Conservation (phyloP, 768 basidiomycete species). For the Suillus cothurnatus region DNA sequence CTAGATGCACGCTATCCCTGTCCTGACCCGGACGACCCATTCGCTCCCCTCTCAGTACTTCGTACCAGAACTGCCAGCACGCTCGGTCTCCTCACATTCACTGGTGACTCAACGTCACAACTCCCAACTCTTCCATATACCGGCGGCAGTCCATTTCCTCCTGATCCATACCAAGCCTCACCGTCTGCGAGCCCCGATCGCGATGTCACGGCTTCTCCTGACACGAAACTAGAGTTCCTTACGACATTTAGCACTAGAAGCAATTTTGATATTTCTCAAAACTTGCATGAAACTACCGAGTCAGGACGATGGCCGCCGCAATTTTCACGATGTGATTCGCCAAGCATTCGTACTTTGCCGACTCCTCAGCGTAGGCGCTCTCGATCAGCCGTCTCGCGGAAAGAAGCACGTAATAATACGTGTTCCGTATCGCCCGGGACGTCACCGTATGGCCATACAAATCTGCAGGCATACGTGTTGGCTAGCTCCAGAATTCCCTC, state of each 20-base stretch:
- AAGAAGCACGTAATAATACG: constrained; percentile 27
- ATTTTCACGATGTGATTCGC: constrained; percentile 11
- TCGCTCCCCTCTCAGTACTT: constrained; percentile 67
- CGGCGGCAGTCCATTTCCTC: constrained; percentile 32
- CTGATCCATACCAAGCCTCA: constrained; percentile 32
- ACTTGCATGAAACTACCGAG: constrained; percentile 13
- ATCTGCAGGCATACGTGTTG: constrained; percentile 29
- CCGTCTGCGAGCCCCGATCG: constrained; percentile 7
- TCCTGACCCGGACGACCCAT: constrained; percentile 71
- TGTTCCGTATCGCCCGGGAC: constrained; percentile 26
- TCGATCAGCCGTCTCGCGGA: constrained; percentile 35
- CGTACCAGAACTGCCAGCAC: constrained; percentile 57
- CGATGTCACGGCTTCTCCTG: constrained; percentile 4
- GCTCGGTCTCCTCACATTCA: constrained; percentile 35
- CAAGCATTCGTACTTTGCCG: constrained; percentile 15
- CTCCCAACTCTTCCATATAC: constrained; percentile 34
- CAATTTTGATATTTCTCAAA: constrained; percentile 21
- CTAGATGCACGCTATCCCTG: constrained; percentile 59
- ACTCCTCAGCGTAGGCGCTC: constrained; percentile 36
- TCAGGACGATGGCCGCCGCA: constrained; percentile 16
- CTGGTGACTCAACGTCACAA: constrained; percentile 31
- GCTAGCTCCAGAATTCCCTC: constrained; percentile 28
- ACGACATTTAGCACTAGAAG: constrained; percentile 28
- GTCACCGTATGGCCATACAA: constrained; percentile 35
- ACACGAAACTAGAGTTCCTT: constrained; percentile 11